Evolutionary conservation across 2,329 filamentous ascomycete genomes (phyloP).

Genomic region (Biscogniauxia sp.): DNA sequence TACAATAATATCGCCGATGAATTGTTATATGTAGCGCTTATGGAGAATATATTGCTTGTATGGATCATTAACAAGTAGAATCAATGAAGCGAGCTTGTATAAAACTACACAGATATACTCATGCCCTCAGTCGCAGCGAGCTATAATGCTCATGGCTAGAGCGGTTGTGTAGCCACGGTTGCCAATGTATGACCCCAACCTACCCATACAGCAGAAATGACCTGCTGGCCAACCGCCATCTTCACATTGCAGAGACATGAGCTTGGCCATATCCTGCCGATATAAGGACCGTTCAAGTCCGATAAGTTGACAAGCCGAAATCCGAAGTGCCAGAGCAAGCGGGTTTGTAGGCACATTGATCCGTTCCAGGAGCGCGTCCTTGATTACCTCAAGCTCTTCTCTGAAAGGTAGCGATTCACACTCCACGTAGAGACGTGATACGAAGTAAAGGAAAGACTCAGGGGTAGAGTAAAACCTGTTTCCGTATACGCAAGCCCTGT

Average conservation of each 20-base stretch:
- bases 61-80: no score
- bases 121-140: no score
- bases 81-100: no score
- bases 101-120: no score
- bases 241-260: conserved; percentile 16
- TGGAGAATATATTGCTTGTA: no score
- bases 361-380: conserved; percentile 8
- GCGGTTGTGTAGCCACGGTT: conserved; percentile 26
- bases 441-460: conserved; percentile 22
- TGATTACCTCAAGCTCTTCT: conserved; percentile 7
- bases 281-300: conserved; percentile 3
- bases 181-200: conserved; percentile 17
- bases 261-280: conserved; percentile 10
- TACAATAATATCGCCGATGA: no score
- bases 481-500: conserved; percentile 17
- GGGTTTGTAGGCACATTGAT: conserved; percentile 13
- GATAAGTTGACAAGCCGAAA: conserved; percentile 14
- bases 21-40: no score
- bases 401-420: conserved; percentile 1
- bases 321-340: conserved; percentile 14
- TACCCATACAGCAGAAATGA: conserved; percentile 21
- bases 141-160: conserved; percentile 14
- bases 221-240: conserved; percentile 24
- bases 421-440: conserved; percentile 14
- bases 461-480: conserved; percentile 16